Evolutionary conservation across 2,329 filamentous ascomycete genomes (phyloP).

Genomic region (Neonectria magnoliae): DNA sequence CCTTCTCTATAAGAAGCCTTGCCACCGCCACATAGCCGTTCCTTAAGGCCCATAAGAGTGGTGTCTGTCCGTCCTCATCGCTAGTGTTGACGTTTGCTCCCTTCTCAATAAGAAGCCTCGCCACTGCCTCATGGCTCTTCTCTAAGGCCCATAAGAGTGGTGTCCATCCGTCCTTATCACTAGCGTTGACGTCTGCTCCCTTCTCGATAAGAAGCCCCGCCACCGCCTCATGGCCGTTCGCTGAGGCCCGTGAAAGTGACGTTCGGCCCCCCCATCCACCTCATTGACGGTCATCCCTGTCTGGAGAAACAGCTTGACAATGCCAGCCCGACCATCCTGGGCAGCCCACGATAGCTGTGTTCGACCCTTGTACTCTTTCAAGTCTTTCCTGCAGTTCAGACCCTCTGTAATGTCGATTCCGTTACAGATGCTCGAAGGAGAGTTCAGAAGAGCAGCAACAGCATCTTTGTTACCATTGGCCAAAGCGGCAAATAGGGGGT

Average conservation of each 20-base stretch:
- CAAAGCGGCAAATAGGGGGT: conserved; percentile 50
- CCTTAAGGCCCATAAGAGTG: not conserved
- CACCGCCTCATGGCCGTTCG: not conserved
- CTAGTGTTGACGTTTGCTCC: not conserved
- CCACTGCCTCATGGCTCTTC: not conserved
- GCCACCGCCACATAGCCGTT: not conserved
- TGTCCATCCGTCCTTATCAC: too few relatives aligned
- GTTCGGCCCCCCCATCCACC: not conserved
- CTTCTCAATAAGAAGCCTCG: not conserved
- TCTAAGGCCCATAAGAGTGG: not conserved
- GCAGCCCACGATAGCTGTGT: conserved; percentile 41
- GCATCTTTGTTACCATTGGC: conserved; percentile 44
- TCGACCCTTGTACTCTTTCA: not conserved
- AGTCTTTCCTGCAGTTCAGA: conserved; percentile 2
- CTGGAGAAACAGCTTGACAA: conserved; percentile 4
- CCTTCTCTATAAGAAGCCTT: not conserved
- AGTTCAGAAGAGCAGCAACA: conserved; percentile 31
- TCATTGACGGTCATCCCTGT: not conserved
- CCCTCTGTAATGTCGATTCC: conserved; percentile 16
- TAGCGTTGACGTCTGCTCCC: not conserved
- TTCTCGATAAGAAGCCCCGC: not conserved
- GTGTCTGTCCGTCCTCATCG: too few relatives aligned
- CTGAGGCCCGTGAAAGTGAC: not conserved
- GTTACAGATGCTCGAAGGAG: conserved; percentile 18
- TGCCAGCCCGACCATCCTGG: conserved; percentile 12